These are phyloP conservation scores for Apophysomyces elegans DNA, from an alignment of 371 early-diverging fungal species.

Conservation along the genomic window DNA sequence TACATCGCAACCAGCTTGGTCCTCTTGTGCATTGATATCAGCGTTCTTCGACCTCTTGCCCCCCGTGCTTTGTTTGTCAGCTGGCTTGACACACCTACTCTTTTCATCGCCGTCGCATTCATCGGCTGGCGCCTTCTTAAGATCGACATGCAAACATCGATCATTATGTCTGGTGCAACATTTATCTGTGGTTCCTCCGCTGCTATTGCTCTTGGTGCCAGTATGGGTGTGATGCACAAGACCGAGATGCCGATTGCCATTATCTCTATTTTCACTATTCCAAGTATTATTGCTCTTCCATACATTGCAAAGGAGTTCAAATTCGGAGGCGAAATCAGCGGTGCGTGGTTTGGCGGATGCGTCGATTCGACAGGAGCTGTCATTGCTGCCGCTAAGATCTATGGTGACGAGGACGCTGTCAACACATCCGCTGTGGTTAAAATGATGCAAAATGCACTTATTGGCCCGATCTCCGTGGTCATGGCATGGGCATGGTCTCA, in stretches of 20 bases:
- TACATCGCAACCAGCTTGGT: conserved; percentile 68
- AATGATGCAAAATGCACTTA: conserved; percentile 68
- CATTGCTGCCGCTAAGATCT: conserved; percentile 68
- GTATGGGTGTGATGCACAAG: conserved; percentile 61
- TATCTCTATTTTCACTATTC: conserved; percentile 68
- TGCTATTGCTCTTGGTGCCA: conserved; percentile 62
- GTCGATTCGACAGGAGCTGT: conserved; percentile 72
- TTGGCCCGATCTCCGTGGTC: conserved; percentile 63
- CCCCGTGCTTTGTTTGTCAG: conserved; percentile 67
- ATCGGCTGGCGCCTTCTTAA: conserved; percentile 54
- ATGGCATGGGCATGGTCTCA: conserved; percentile 63
- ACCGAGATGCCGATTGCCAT: conserved; percentile 68
- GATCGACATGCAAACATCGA: conserved; percentile 62
- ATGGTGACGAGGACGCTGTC: conserved; percentile 58
- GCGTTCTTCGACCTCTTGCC: conserved; percentile 54
- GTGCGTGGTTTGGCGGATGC: conserved; percentile 73
- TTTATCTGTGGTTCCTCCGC: conserved; percentile 71
- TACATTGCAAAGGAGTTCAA: conserved; percentile 56
- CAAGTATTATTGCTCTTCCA: conserved; percentile 67
- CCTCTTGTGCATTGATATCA: conserved; percentile 62
- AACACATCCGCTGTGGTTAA: conserved; percentile 66
- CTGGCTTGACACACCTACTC: conserved; percentile 64
- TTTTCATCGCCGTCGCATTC: conserved; percentile 59
- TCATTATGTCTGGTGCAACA: conserved; percentile 67
- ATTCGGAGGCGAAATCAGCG: conserved; percentile 52